Base-by-base conservation (phyloP, 208 protist species). In the Leishmania guyanensis region DNA sequence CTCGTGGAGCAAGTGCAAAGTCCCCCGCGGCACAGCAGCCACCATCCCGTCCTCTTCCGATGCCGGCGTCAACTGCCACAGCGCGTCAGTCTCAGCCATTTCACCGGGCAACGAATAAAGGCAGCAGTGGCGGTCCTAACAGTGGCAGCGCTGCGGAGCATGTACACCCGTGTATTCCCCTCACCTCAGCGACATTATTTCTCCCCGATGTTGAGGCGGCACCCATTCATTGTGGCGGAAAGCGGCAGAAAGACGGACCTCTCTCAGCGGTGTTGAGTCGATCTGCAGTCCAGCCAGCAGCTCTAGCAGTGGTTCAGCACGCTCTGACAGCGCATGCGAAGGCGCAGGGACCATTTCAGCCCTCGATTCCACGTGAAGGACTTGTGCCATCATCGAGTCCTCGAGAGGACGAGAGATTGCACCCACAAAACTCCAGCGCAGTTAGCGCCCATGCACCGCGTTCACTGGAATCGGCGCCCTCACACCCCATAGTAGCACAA, bases 311-410 rank as follows among this genome's bases (percentile, higher is more conserved):
- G 50, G 46, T 72, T 53, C 62, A 60, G 62, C 80, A 79, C 39
- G 46, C 72, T 26, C 33, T 79, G 26, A 72, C 75, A 54, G 53
- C 39, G 36, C 68, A 68, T 50, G 76, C 77, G 16, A 85, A 73
- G 51, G 33, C 69, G 29, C 68, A 48, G 14, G 17, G 64, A 29
- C 82, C 50, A 22, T 81, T 81, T 50, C 33, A 81, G n/a, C 82
- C 82, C 14, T 81, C 77, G 46, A 54, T 85, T 43, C 82, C 82
- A 6, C 43, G 46, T 1, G 82, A 85, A 46, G 82, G 82, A 5
- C 70, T 85, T 10, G 62, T 85, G n/a, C 77, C 73, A 33, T 78
- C 76, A 1, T 79, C 16, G n/a, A 29, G 62, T 46, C 0, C 22
- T 8, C 43, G 36, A 36, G 76, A n/a, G 3, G 53, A 2, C 1